phyloP scores from a whole-genome alignment of 2,329 filamentous ascomycete genomes.

The Pseudogymnoascus sp. region DNA sequence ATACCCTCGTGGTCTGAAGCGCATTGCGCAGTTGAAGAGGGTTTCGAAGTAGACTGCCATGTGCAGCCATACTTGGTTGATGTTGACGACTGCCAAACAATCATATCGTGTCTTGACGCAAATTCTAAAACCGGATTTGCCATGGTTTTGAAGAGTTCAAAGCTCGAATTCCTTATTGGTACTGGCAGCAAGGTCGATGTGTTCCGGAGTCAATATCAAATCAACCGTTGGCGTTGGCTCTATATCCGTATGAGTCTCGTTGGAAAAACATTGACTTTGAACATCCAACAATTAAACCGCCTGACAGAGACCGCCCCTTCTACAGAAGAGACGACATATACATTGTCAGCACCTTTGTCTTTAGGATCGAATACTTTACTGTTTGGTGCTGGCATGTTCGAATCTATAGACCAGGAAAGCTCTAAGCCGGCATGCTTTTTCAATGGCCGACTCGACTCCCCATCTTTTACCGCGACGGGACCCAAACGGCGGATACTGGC shows the following conservation, averaged over 20 bases:
- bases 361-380: background rate
- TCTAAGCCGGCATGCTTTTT: conserved; percentile 11
- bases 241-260: conserved; percentile 8
- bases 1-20: conserved; percentile 13
- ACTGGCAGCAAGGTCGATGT: background rate
- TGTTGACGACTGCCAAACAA: conserved; percentile 11
- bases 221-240: conserved; percentile 13
- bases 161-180: background rate
- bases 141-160: background rate
- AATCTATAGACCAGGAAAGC: background rate
- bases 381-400: conserved; percentile 10
- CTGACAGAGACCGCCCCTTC: conserved; percentile 6
- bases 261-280: conserved; percentile 7
- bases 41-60: conserved; percentile 11
- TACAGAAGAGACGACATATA: background rate
- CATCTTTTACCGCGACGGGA: conserved; percentile 13
- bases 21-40: background rate
- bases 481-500: conserved; percentile 10
- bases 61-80: conserved; percentile 13
- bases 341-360: background rate
- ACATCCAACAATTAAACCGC: conserved; percentile 11
- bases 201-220: background rate
- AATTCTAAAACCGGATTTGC: conserved; percentile 9
- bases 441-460: conserved; percentile 19
- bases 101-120: conserved; percentile 10